A percentile compares a stretch with the other conserved stretches of the same genome.
These are phyloP conservation scores for Podila epicladia DNA, from an alignment of 192 early-diverging fungal species.

Conservation along the genomic window DNA sequence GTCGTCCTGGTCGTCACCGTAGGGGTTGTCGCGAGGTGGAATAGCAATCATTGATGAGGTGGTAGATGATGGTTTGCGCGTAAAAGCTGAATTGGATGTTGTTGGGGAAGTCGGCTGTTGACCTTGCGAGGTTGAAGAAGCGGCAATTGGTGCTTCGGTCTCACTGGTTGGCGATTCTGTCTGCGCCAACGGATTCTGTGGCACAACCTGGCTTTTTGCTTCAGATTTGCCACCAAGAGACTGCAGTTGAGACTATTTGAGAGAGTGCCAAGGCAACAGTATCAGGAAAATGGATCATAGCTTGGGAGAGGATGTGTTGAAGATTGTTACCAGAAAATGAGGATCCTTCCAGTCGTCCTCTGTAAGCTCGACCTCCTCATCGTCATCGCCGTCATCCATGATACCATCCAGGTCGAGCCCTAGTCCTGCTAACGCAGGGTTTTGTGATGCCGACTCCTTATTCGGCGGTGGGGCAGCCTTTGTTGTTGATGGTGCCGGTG, in stretches of 20 bases:
- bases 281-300: neutral
- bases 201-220: neutral
- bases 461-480: neutral
- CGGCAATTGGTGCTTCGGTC: neutral
- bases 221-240: constrained; percentile 35
- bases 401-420: constrained; percentile 27
- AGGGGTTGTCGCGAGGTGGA: constrained; percentile 26
- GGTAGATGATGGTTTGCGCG: constrained; percentile 12
- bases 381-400: constrained; percentile 58
- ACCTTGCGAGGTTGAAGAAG: neutral
- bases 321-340: constrained; percentile 62
- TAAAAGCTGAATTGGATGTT: neutral
- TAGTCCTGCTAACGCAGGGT: constrained; percentile 20
- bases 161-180: neutral
- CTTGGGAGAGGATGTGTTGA: neutral
- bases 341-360: constrained; percentile 85
- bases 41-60: constrained; percentile 45
- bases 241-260: constrained; percentile 42
- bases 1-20: constrained; percentile 22
- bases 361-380: constrained; percentile 69
- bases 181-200: neutral
- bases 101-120: constrained; percentile 8
- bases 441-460: neutral
- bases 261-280: neutral
- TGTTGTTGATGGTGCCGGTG: constrained; percentile 7